phyloP scores from a whole-genome alignment of 2,329 filamentous ascomycete species.

The Monosporascus sp. region DNA sequence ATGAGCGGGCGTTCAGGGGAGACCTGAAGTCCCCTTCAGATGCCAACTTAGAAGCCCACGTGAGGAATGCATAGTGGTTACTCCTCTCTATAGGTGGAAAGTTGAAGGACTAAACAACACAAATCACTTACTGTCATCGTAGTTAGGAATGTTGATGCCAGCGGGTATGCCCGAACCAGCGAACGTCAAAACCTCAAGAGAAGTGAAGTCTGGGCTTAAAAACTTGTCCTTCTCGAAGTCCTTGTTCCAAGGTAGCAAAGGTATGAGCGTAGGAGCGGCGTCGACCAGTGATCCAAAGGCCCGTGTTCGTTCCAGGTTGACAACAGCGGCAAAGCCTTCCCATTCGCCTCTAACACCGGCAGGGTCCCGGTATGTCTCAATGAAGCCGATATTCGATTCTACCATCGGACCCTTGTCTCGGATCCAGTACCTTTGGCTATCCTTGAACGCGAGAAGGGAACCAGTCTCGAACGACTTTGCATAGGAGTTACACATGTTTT shows the following conservation, averaged over 20 bases:
- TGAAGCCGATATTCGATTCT: constrained; percentile 78
- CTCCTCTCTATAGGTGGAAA: not conserved
- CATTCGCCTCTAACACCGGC: constrained; percentile 77
- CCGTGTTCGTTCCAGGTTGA: constrained; percentile 85
- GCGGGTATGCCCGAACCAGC: constrained; percentile 63
- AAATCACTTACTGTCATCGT: constrained; percentile 26
- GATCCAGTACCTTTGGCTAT: constrained; percentile 78
- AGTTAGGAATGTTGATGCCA: constrained; percentile 56
- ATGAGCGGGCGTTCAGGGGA: not conserved
- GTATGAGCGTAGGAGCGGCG: constrained; percentile 77
- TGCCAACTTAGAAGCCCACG: not conserved
- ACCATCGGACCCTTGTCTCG: constrained; percentile 76
- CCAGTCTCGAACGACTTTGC: constrained; percentile 69
- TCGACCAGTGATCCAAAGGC: constrained; percentile 84
- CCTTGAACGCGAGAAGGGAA: constrained; percentile 72
- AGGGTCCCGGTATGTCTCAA: constrained; percentile 82
- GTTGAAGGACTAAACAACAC: not conserved
- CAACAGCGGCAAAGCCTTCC: constrained; percentile 77
- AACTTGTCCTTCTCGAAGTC: constrained; percentile 98
- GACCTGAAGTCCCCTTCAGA: not conserved
- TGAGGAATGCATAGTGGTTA: too few species aligned
- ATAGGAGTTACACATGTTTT: constrained; percentile 55
- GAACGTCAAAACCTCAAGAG: constrained; percentile 85
- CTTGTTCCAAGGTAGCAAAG: constrained; percentile 78
- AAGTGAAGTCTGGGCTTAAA: constrained; percentile 91